Percentiles rank a stretch among this genome's conserved stretches.
Evolutionary conservation across 108 stramenopile genomes (phyloP).

Genomic region (Hondaea fermentalgiana): DNA sequence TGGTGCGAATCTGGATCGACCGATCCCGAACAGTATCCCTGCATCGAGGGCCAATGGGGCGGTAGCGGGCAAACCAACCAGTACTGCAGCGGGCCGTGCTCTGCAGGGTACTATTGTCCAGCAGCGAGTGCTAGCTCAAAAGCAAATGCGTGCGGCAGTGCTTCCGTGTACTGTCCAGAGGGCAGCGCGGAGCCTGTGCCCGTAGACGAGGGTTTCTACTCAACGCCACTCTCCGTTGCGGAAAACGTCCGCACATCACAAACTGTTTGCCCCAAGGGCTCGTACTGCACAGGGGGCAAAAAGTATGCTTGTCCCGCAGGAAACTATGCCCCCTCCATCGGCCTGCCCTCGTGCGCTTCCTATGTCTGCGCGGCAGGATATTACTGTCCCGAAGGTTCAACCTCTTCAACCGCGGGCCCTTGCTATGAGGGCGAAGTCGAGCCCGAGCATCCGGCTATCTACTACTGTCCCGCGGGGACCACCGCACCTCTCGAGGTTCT

Average conservation of each 20-base stretch:
- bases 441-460: background rate
- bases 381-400: slow-evolving; percentile 12
- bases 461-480: background rate
- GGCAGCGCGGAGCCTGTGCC: background rate
- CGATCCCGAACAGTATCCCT: background rate
- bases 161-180: background rate
- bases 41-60: background rate
- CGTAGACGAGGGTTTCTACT: background rate
- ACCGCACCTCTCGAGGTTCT: background rate
- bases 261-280: background rate
- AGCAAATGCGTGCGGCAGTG: background rate
- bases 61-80: background rate
- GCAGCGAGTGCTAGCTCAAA: background rate
- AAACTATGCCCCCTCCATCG: background rate
- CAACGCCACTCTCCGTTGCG: background rate
- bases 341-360: background rate
- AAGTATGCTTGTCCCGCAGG: slow-evolving; percentile 17
- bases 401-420: background rate
- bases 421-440: background rate
- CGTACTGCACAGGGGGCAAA: background rate
- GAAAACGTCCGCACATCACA: background rate
- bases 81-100: slow-evolving; percentile 18
- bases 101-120: slow-evolving; percentile 23
- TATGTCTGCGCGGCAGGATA: slow-evolving; percentile 21
- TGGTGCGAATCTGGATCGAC: background rate